These are phyloP conservation scores for Toxicodendron radicans DNA, from an alignment of 345 rosid genomes.

Conservation along the genomic window DNA sequence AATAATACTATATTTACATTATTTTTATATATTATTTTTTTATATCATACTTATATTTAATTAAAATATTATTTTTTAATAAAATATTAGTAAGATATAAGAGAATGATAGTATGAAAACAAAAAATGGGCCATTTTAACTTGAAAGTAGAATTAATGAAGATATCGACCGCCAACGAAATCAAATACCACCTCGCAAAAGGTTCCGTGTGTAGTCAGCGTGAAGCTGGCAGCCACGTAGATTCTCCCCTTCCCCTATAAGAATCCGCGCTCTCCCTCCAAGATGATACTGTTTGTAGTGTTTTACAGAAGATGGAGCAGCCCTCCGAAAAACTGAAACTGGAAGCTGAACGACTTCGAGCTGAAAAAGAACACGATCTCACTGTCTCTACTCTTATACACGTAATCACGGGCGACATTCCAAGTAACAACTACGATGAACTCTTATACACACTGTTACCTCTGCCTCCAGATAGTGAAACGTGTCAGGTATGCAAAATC, in stretches of 20 bases:
- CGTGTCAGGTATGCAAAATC: conserved; percentile 21
- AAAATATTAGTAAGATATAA: too few species aligned
- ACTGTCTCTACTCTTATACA: conserved; percentile 31
- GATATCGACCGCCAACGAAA: too few species aligned
- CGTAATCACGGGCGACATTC: conserved; percentile 20
- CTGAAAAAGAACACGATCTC: conserved; percentile 21
- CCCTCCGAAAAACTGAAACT: not conserved
- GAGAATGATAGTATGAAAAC: too few species aligned
- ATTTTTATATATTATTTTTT: too few species aligned
- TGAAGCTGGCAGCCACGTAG: not conserved
- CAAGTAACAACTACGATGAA: not conserved
- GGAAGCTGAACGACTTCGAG: not conserved
- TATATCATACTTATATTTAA: too few species aligned
- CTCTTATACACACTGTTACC: not conserved
- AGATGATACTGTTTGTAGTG: too few species aligned
- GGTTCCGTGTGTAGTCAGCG: not conserved
- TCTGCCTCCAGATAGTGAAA: conserved; percentile 10
- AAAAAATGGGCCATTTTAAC: too few species aligned
- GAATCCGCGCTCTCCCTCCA: not conserved
- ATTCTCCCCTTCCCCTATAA: not conserved
- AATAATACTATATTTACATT: too few species aligned
- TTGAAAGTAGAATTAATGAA: too few species aligned
- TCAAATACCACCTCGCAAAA: not conserved
- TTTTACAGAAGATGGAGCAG: not conserved
- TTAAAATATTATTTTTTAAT: too few species aligned